These are phyloP conservation scores for Hemileia vastatrix DNA, from an alignment of 1,284 basidiomycete species.

Conservation along the genomic window DNA sequence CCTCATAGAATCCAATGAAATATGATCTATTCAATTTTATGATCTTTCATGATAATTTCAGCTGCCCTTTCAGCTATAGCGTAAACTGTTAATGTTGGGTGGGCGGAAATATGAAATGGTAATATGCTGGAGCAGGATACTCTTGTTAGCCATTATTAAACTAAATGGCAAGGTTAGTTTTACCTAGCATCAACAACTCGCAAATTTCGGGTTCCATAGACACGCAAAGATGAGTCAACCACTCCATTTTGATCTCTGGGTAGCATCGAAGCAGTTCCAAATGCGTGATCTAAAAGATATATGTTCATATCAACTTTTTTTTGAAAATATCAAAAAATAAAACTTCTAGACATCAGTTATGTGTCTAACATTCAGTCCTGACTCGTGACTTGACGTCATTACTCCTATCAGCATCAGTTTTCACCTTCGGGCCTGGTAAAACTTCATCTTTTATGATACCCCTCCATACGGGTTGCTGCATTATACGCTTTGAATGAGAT, in stretches of 20 bases:
- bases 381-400: conserved; percentile 3
- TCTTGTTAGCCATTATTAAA: too few species aligned
- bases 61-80: conserved; percentile 17
- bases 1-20: too few species aligned
- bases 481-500: conserved; percentile 11
- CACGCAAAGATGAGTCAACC: conserved; percentile 53
- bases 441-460: conserved; percentile 4
- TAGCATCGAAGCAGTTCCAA: conserved; percentile 47
- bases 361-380: conserved; percentile 13
- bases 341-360: neutral
- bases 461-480: conserved; percentile 1
- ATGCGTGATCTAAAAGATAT: conserved; percentile 32
- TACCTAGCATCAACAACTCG: conserved; percentile 43
- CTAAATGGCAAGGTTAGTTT: too few species aligned
- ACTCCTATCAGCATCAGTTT: conserved; percentile 9
- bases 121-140: too few species aligned
- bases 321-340: neutral
- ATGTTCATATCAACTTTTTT: too few species aligned
- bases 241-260: conserved; percentile 47
- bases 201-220: conserved; percentile 63
- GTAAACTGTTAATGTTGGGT: conserved; percentile 11
- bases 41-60: conserved; percentile 2
- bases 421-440: conserved; percentile 1
- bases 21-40: too few species aligned
- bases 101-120: conserved; percentile 16